Percentiles rank a stretch among this genome's conserved stretches.
These are phyloP conservation scores for Cruciata laevipes DNA, from an alignment of 257 asterid species.

Conservation along the genomic window DNA sequence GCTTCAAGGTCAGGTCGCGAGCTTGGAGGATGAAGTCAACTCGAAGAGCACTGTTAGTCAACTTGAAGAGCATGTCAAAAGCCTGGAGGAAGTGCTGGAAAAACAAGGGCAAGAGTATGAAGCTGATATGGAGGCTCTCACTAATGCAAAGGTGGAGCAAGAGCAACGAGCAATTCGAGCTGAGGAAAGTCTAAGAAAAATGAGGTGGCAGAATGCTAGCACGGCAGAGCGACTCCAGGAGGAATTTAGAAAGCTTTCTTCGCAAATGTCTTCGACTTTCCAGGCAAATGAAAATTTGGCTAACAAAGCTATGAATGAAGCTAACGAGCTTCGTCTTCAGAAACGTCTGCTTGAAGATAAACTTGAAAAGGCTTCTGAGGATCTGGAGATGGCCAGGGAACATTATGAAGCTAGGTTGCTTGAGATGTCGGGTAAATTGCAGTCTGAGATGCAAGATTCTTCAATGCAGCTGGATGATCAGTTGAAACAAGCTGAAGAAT, in stretches of 20 bases:
- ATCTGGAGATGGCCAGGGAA: constrained; percentile 30
- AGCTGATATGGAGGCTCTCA: constrained; percentile 58
- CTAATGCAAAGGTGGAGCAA: constrained; percentile 67
- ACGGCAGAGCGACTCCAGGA: constrained; percentile 82
- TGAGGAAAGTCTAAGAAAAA: constrained; percentile 80
- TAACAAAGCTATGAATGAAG: constrained; percentile 70
- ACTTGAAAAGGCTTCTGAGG: constrained; percentile 53
- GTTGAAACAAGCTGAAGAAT: constrained; percentile 40
- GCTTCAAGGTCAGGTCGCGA: constrained; percentile 56
- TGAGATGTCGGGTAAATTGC: constrained; percentile 49
- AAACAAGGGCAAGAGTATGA: constrained; percentile 69
- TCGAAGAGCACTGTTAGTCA: constrained; percentile 37
- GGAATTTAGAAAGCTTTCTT: constrained; percentile 67
- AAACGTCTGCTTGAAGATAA: constrained; percentile 51
- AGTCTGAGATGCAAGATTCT: constrained; percentile 42
- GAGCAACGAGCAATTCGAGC: constrained; percentile 88
- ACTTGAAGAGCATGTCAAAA: constrained; percentile 54
- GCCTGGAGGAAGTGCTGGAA: constrained; percentile 81
- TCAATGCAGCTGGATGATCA: constrained; percentile 36
- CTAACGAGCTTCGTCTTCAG: constrained; percentile 57
- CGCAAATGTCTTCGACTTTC: constrained; percentile 71
- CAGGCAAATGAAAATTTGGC: constrained; percentile 84
- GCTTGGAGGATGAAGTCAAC: constrained; percentile 49
- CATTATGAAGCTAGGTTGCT: constrained; percentile 43
- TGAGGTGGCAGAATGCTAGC: constrained; percentile 61